Base-by-base conservation (phyloP, 2,329 filamentous ascomycete species). In the Cladosporium sp. region DNA sequence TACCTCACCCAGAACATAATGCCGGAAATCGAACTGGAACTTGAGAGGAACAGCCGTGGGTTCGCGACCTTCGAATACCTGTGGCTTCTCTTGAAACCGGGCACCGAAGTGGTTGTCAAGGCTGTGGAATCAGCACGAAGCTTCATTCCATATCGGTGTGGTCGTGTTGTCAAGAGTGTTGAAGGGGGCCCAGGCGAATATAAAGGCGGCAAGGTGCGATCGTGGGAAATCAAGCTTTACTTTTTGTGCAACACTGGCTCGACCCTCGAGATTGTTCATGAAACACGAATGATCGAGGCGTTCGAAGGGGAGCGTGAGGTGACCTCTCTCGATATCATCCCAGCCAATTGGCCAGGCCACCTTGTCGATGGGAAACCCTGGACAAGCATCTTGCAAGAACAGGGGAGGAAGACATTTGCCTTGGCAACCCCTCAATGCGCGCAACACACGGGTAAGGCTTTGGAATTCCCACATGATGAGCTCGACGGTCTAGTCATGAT, bases 401-500 rank as follows among this genome's bases (percentile, higher is more conserved):
- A 33, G 3, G 43, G 43, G 3, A 32, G 18, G 19, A 18, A 46
- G 28, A 28, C 43, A 9, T 46, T 33, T 22, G 14, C 22, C 22
- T 22, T 46, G n/a, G 22, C 33, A 14, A 14, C 5, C 37, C 45
- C 33, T 13, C n/a, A 16, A 9, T 49, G 35, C 9, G 34, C 34
- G 31, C 52, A 55, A 14, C 22, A 55, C n/a, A 55, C 37, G 14
- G 55, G 57, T 2, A 52, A 49, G 38, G 52, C 55, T 2, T 31
- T 11, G 6, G 33, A 33, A 2, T 55, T 56, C 19, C 57, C 57
- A 3, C 45, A 57, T 28, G 53, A 46, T 28, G 37, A 57, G 28
- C 19, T 57, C 4, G 48, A 57, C 28, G 54, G 50, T 1, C 32
- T 51, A 2, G 49, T 57, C 6, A 55, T 58, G 52, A 35, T 54